Conservation (phyloP, 352 stramenopile species). For the Globisporangium paddicum region DNA sequence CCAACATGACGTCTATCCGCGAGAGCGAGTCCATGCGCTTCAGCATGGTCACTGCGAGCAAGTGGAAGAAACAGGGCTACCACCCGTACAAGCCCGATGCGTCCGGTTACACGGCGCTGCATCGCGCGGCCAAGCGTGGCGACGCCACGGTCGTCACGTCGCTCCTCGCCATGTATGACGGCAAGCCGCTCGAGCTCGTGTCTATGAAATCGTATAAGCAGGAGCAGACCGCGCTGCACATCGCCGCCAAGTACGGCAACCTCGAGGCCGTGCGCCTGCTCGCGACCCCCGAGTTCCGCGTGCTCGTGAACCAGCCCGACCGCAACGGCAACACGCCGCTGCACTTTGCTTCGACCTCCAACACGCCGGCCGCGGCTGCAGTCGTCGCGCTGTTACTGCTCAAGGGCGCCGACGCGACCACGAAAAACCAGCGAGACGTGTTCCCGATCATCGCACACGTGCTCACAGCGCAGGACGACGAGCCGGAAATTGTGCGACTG, state of each 20-base stretch:
- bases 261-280: slow-evolving; percentile 50
- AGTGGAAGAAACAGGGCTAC: slow-evolving; percentile 84
- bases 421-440: slow-evolving; percentile 66
- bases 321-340: slow-evolving; percentile 79
- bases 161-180: slow-evolving; percentile 80
- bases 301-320: slow-evolving; percentile 57
- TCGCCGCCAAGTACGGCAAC: slow-evolving; percentile 78
- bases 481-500: slow-evolving; percentile 62
- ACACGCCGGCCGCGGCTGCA: slow-evolving; percentile 31
- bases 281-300: slow-evolving; percentile 46
- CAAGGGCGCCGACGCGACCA: slow-evolving; percentile 50
- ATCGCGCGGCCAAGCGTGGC: slow-evolving; percentile 68
- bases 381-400: slow-evolving; percentile 62
- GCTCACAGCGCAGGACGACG: slow-evolving; percentile 62
- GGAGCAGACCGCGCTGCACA: slow-evolving; percentile 74
- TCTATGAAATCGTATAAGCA: slow-evolving; percentile 66
- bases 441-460: slow-evolving; percentile 78
- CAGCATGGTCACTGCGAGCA: slow-evolving; percentile 70
- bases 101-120: slow-evolving; percentile 75
- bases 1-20: slow-evolving; percentile 59
- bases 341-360: slow-evolving; percentile 74
- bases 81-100: slow-evolving; percentile 79
- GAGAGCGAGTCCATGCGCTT: slow-evolving; percentile 78
- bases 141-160: slow-evolving; percentile 62
- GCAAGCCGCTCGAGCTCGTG: slow-evolving; percentile 57